Evolutionary conservation across 805 yeast genomes (phyloP), one percentile per base, ranked within the genome.

Genomic region (Clavispora fructus): DNA sequence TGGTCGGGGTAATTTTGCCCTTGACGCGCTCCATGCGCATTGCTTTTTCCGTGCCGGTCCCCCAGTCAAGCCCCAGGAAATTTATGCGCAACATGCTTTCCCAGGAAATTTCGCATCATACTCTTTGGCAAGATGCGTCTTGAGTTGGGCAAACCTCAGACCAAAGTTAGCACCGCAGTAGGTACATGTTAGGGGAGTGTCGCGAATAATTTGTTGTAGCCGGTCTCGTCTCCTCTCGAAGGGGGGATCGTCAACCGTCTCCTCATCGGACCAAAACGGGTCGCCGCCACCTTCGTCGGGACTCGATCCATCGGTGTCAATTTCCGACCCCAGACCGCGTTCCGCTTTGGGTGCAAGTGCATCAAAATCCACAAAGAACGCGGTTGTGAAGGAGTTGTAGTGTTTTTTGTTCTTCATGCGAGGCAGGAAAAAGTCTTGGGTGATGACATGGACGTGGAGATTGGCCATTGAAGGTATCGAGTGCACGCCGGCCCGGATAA

Each of bases 401-500:
- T 87, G 95, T 45, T 71, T 74, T 48, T 74, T 78, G 53, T 80
- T 69, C 60, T 85, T 87, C 65, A 87, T 46, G 25, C 69, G 56
- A 0, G 64, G 65, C 9, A 86, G 78, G 52, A 68, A 56, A 56
- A 83, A 75, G 61, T 87, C 95, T 41, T 66, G 69, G 0, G 90
- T 80, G 41, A 87, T 71, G 23, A 87, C 79, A 65, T 87, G 95
- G 16, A 87, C 67, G 57, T 87, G 95, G 39, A 87, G 55, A 59
- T 87, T 85, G 35, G 63, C 64, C 74, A 87, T 60, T 0, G 90
- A 82, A 3, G 95, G 95, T 2, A 74, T 74, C 5, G 85, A 63
- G 62, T 87, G 95, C 25, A 86, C 73, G 0, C 95, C 92, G 8
- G 74, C 75, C 48, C 68, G 65, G 8, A 85, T 67, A 45, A 62